Base-by-base conservation (phyloP, 1,284 basidiomycete genomes). In the Hymenochaete sp. region DNA sequence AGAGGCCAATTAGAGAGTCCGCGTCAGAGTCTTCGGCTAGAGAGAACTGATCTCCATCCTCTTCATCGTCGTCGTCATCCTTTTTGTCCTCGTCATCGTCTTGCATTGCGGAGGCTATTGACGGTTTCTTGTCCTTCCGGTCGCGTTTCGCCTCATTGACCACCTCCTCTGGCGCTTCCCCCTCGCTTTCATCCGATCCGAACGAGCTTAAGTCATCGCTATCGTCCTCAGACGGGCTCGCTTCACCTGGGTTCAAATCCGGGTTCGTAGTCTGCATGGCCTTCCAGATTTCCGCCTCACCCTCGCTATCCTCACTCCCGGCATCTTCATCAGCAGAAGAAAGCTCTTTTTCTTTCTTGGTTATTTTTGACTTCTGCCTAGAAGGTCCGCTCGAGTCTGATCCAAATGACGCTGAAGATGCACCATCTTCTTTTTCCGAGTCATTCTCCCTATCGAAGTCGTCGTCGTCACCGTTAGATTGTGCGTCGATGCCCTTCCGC, bases 201-300 rank as follows among this genome's bases (percentile, higher is more conserved):
- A 22, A 25, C 18, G 59, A 58, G 4, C 64, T 57, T 21, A 66
- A 65, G 32, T 60, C 60, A 28, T 62, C 63, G 16, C 57, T 61
- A 26, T 66, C 69, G 41, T 36, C 40, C 14, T 40, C 45, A 11
- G 63, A 63, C 29, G 66, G 65, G n/a, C 70, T 68, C 40, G 72
- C 72, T 9, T 64, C 73, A 26, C 35, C 43, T 11, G 43, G 43
- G 10, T 61, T 59, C 35, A 66, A 68, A 42, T 66, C 72, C 2
- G 86, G 87, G 75, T 92, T 82, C 7, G 76, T 76, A 5, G 78
- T 75, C 70, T 87, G 78, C 85, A 93, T 92, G 1, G 76, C 89
- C 79, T 84, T 89, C 90, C 90, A 93, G 28, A 93, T 77, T 57
- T 84, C 85, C 7, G 64, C 75, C 54, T 78, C 78, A 51, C 66